These are phyloP conservation scores for Malassezia obtusa DNA, from an alignment of 1,284 basidiomycete species.

Conservation along the genomic window DNA sequence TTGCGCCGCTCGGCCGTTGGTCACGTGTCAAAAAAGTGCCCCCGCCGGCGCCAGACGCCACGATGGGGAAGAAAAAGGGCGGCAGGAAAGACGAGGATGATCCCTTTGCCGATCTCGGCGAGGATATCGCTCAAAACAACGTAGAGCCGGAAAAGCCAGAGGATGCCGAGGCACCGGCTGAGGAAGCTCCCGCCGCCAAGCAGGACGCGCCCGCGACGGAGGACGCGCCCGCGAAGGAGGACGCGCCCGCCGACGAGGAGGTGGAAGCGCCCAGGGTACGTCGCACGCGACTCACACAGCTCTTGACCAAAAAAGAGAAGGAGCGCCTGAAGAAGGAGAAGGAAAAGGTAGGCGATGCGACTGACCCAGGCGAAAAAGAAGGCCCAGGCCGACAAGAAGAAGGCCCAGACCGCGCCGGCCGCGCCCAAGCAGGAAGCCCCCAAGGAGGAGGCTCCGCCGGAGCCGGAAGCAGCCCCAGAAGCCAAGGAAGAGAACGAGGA, in stretches of 20 bases:
- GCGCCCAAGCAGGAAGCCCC: background rate
- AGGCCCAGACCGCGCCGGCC: slow-evolving; percentile 18
- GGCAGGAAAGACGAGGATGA: slow-evolving; percentile 39
- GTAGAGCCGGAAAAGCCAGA: slow-evolving; percentile 13
- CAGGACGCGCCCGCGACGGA: slow-evolving; percentile 1
- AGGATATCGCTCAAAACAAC: slow-evolving; percentile 28
- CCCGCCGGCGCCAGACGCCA: too few relatives aligned
- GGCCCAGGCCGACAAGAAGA: slow-evolving; percentile 30
- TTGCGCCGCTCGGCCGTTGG: slow-evolving; percentile 13
- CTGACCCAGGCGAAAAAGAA: slow-evolving; percentile 28
- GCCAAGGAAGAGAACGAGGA: slow-evolving; percentile 23
- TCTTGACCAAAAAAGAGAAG: slow-evolving; percentile 47
- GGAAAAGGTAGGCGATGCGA: slow-evolving; percentile 26
- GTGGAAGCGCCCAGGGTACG: slow-evolving; percentile 12
- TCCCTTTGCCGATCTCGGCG: slow-evolving; percentile 36
- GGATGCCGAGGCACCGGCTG: background rate
- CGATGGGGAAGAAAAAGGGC: slow-evolving; percentile 40
- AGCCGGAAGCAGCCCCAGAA: background rate
- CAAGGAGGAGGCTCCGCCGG: slow-evolving; percentile 1
- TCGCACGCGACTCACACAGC: slow-evolving; percentile 16
- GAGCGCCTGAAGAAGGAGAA: slow-evolving; percentile 47
- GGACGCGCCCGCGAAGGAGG: slow-evolving; percentile 19
- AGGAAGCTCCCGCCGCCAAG: slow-evolving; percentile 4
- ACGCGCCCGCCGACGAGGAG: slow-evolving; percentile 11
- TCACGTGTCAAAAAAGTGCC: slow-evolving; percentile 12